phyloP scores from a whole-genome alignment of 768 basidiomycete genomes.

The Mycena sanguinolenta region DNA sequence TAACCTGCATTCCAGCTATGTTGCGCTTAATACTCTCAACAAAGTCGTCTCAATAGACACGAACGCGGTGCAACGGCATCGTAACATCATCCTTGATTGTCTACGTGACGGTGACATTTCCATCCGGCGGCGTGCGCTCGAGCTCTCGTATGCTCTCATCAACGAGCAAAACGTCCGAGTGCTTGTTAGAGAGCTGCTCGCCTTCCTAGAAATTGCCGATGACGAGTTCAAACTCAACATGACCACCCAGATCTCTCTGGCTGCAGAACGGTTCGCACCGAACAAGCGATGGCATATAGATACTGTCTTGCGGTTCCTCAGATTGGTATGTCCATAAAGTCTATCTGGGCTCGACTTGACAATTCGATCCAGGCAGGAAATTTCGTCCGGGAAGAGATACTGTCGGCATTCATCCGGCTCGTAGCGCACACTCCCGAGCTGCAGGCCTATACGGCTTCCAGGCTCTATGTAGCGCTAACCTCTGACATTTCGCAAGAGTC shows the following conservation, averaged over 20 bases:
- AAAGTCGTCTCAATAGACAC: slow-evolving; percentile 99
- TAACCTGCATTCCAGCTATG: slow-evolving; percentile 74
- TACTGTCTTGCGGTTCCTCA: slow-evolving; percentile 92
- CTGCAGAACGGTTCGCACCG: slow-evolving; percentile 96
- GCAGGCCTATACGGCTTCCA: slow-evolving; percentile 94
- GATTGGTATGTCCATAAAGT: slow-evolving; percentile 71
- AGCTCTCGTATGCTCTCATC: slow-evolving; percentile 96
- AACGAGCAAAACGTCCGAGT: slow-evolving; percentile 95
- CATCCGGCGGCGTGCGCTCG: slow-evolving; percentile 95
- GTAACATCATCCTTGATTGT: slow-evolving; percentile 99
- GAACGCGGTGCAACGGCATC: slow-evolving; percentile 97
- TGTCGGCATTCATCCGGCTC: slow-evolving; percentile 94
- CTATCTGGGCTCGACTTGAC: slow-evolving; percentile 10
- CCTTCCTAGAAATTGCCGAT: slow-evolving; percentile 97
- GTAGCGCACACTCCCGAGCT: slow-evolving; percentile 97
- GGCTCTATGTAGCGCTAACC: slow-evolving; percentile 88
- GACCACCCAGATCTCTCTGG: slow-evolving; percentile 97
- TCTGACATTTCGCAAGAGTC: slow-evolving; percentile 97
- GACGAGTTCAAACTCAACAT: slow-evolving; percentile 98
- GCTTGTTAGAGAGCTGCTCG: slow-evolving; percentile 91
- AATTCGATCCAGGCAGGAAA: slow-evolving; percentile 84
- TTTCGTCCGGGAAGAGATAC: slow-evolving; percentile 95
- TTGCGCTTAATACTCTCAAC: slow-evolving; percentile 97
- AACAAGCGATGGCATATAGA: slow-evolving; percentile 99
- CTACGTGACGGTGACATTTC: slow-evolving; percentile 99